A percentile compares a stretch with the other conserved stretches of the same genome.
These are phyloP conservation scores for Syncephalis plumigaleata DNA, from an alignment of 371 early-diverging fungal species.

Conservation along the genomic window DNA sequence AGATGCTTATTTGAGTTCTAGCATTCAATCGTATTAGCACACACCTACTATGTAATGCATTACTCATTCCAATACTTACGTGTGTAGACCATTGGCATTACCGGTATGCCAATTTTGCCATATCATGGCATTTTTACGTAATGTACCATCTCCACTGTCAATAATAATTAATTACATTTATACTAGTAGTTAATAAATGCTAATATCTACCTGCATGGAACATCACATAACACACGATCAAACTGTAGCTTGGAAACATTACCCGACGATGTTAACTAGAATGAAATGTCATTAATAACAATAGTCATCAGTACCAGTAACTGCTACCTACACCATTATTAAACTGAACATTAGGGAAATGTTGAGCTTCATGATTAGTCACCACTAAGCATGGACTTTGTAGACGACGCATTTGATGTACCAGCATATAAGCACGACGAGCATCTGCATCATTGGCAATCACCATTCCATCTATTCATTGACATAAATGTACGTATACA, in stretches of 20 bases:
- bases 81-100: constrained; percentile 65
- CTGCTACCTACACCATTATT: not conserved
- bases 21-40: not conserved
- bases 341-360: constrained; percentile 64
- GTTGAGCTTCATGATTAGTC: constrained; percentile 90
- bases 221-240: constrained; percentile 96
- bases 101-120: constrained; percentile 76
- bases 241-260: constrained; percentile 34
- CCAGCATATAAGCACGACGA: constrained; percentile 83
- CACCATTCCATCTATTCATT: constrained; percentile 56
- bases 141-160: constrained; percentile 89
- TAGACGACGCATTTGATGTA: constrained; percentile 87
- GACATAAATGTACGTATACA: not conserved
- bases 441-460: constrained; percentile 95
- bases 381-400: constrained; percentile 84
- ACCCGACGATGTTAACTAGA: too few relatives aligned
- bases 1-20: constrained; percentile 71
- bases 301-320: too few relatives aligned
- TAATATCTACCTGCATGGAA: constrained; percentile 55
- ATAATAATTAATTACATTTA: too few relatives aligned
- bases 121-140: constrained; percentile 89
- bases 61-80: constrained; percentile 16
- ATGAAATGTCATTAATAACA: too few relatives aligned
- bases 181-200: too few relatives aligned
- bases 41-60: not conserved